Evolutionary conservation across 441 rosid genomes (phyloP).

Genomic region (Jatropha multifida): DNA sequence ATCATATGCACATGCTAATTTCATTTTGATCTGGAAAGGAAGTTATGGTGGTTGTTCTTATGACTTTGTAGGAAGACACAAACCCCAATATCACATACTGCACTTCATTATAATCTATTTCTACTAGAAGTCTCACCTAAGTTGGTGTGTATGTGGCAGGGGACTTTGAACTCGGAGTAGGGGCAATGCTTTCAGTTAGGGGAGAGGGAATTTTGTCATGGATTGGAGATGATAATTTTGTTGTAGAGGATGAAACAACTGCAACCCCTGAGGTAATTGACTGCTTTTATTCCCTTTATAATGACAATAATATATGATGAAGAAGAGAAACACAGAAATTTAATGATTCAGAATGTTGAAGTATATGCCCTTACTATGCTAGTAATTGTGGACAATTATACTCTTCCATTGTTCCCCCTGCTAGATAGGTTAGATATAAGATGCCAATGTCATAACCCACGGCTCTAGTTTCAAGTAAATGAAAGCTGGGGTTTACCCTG

Average conservation of each 20-base stretch:
- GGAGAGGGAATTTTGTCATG: conserved; percentile 71
- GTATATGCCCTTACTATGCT: too few relatives aligned
- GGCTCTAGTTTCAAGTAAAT: too few relatives aligned
- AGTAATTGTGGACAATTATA: too few relatives aligned
- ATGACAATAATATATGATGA: not conserved
- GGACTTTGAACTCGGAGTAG: conserved; percentile 43
- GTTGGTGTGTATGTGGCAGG: conserved; percentile 36
- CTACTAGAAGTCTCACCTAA: not conserved
- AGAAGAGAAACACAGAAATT: too few relatives aligned
- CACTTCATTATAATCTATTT: not conserved
- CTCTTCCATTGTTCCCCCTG: too few relatives aligned
- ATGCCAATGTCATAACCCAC: too few relatives aligned
- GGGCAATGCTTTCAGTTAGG: conserved; percentile 63
- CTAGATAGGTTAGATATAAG: too few relatives aligned
- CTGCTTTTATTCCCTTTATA: conserved; percentile 6
- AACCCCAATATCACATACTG: not conserved
- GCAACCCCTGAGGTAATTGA: conserved; percentile 56
- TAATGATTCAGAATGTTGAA: too few relatives aligned
- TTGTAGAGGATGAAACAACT: conserved; percentile 53
- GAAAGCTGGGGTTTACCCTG: too few relatives aligned
- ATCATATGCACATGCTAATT: not conserved
- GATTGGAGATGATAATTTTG: conserved; percentile 64
- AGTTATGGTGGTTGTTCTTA: not conserved
- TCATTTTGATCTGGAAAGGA: not conserved
- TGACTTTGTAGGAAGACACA: not conserved